Evolutionary conservation across 805 yeast genomes (phyloP).

Genomic region (Lachancea kluyveri): DNA sequence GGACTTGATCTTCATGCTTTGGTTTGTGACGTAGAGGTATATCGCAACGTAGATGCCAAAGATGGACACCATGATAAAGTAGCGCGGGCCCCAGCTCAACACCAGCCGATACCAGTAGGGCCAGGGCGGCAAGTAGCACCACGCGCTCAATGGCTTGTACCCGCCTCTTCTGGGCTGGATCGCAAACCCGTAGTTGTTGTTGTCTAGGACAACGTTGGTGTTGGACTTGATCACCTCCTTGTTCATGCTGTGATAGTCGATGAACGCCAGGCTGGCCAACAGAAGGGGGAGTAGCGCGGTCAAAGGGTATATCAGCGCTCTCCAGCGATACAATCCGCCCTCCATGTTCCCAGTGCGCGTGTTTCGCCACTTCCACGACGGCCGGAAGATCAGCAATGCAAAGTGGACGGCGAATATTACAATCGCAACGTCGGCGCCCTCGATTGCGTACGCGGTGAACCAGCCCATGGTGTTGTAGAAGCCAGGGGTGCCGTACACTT

Average conservation of each 20-base stretch:
- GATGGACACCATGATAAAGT: conserved; percentile 55
- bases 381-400: conserved; percentile 62
- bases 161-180: conserved; percentile 36
- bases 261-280: conserved; percentile 68
- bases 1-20: conserved; percentile 47
- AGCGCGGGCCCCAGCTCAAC: conserved; percentile 80
- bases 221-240: conserved; percentile 10
- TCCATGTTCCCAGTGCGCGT: conserved; percentile 41
- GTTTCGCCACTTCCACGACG: conserved; percentile 41
- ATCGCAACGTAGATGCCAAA: conserved; percentile 60
- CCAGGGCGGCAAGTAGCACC: conserved; percentile 71
- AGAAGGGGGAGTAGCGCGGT: conserved; percentile 58
- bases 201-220: conserved; percentile 21
- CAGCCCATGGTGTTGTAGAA: conserved; percentile 70
- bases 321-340: conserved; percentile 64
- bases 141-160: conserved; percentile 57
- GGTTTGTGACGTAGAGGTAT: conserved; percentile 63
- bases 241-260: conserved; percentile 30
- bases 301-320: conserved; percentile 51
- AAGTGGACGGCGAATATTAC: conserved; percentile 79
- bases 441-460: conserved; percentile 72
- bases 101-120: conserved; percentile 72
- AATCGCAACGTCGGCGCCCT: conserved; percentile 83
- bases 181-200: conserved; percentile 17
- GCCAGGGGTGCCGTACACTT: conserved; percentile 40